Conservation (phyloP, 139 green algal genomes). For the Chlorella sp. region DNA sequence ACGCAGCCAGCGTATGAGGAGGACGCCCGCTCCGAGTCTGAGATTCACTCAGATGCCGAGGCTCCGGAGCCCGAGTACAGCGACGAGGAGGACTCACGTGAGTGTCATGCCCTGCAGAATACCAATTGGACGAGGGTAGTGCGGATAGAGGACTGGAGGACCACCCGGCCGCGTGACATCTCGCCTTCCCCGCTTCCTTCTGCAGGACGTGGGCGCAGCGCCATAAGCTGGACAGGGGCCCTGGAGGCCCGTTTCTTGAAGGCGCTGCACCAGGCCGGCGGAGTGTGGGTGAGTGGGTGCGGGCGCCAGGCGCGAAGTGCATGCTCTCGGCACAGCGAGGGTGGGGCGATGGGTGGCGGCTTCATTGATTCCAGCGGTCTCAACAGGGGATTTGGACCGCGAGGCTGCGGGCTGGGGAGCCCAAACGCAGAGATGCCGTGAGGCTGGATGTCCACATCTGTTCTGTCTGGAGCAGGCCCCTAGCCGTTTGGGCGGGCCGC, state of each 20-base stretch:
- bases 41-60: background rate
- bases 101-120: background rate
- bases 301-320: background rate
- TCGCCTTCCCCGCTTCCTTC: no score
- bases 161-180: background rate
- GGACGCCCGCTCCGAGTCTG: background rate
- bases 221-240: background rate
- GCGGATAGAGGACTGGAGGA: background rate
- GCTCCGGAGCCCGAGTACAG: background rate
- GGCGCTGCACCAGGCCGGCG: constrained; percentile 22
- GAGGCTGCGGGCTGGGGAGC: background rate
- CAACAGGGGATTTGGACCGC: background rate
- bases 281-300: constrained; percentile 24
- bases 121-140: background rate
- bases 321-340: background rate
- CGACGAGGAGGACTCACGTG: constrained; percentile 13
- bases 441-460: background rate
- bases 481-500: background rate
- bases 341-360: no score
- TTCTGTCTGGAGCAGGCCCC: background rate
- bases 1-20: background rate
- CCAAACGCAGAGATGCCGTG: background rate
- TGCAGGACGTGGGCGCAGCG: background rate
- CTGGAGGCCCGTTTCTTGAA: constrained; percentile 28
- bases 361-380: no score